Evolutionary conservation across 305 asterid genomes (phyloP), one percentile per base, ranked within the genome.

Genomic region (Coffea humblotiana): DNA sequence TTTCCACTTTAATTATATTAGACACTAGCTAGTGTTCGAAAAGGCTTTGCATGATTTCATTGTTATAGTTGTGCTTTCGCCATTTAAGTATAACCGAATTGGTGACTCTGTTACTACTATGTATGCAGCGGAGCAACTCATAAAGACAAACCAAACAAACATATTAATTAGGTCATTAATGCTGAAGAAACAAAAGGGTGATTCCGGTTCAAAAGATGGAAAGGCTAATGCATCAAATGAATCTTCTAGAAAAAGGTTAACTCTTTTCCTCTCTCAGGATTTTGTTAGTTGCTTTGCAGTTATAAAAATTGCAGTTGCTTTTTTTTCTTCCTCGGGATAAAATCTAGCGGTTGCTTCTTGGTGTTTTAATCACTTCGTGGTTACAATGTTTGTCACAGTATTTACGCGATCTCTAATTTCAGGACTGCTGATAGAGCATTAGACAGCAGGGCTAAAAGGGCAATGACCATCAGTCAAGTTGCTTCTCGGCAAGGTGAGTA

Each of bases 151-250:
- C 88, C 97, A 90, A 80, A 88, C 87, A 63, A 95, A 93, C 86
- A 92, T 93, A 84, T 82, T 95, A 86, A 91, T 95, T 78, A 86
- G 99, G 86, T 93, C 99, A 80, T 94, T 95, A 77, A 88, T 83
- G 87, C 89, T 91, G 78, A 88, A 90, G 87, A 91, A 92, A 80
- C 98, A 90, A 79, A 92, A 85, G 85, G 90, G 89, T 29, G 92
- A 90, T 58, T 76, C 87, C 48, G 48, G 83, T 82, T 82, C 90
- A 74, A 91, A 88, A 81, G 90, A 85, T 64, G 89, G 90, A 76
- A 87, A 87, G 86, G 79, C 82, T 77, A 45, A 81, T 68, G 78
- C 84, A 74, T 72, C 92, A 77, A 84, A 80, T 79, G 94, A 87
- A 40, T 85, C 83, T 81, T 90, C 96, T 47, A 90, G 90, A 83